Conservation (phyloP, 2,329 filamentous ascomycete species). For the Trichoderma sp. region DNA sequence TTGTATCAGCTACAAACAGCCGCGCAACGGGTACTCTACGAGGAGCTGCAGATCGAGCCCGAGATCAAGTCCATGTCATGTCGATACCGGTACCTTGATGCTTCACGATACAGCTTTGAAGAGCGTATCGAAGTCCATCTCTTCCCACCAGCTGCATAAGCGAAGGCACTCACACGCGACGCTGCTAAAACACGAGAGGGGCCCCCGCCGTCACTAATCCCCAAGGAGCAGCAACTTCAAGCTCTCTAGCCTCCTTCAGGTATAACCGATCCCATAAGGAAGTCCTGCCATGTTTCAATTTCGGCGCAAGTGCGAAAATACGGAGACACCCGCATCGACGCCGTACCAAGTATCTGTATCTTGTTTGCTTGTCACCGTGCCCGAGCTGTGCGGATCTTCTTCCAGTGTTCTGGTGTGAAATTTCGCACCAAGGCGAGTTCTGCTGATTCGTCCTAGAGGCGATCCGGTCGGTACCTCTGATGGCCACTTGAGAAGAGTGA, state of each 20-base stretch:
- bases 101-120: too few relatives aligned
- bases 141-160: constrained; percentile 11
- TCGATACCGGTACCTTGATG: neutral
- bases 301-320: neutral
- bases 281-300: constrained; percentile 20
- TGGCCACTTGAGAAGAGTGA: neutral
- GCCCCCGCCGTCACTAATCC: constrained; percentile 3
- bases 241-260: neutral
- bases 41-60: neutral
- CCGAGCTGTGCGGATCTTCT: too few relatives aligned
- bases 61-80: neutral
- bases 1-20: neutral
- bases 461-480: neutral
- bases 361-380: too few relatives aligned
- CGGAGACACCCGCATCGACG: neutral
- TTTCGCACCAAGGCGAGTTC: neutral
- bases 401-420: neutral
- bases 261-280: neutral
- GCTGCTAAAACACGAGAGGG: constrained; percentile 18
- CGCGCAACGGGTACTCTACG: neutral
- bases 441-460: too few relatives aligned
- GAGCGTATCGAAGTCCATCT: neutral
- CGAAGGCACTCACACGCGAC: constrained; percentile 26
- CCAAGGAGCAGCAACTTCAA: constrained; percentile 6
- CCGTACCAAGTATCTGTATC: neutral